Conservation (phyloP, 1,284 basidiomycete species). For the Cryptococcus hybrid region DNA sequence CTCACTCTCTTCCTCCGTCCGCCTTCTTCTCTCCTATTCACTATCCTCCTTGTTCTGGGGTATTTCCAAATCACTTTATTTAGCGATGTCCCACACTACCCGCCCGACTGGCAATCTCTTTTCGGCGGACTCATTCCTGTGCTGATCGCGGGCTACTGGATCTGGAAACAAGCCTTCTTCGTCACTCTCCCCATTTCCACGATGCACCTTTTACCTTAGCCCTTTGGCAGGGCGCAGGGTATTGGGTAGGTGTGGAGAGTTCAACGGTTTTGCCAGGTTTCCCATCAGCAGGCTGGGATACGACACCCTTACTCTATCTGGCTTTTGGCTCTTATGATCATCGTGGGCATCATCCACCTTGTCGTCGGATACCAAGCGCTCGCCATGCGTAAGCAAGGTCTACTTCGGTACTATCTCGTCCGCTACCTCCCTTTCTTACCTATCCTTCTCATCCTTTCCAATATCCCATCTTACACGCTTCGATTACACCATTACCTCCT, state of each 20-base stretch:
- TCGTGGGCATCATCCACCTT: conserved; percentile 31
- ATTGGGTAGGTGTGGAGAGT: conserved; percentile 45
- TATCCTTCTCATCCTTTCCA: conserved; percentile 31
- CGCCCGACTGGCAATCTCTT: conserved; percentile 37
- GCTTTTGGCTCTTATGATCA: conserved; percentile 22
- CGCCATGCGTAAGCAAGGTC: conserved; percentile 30
- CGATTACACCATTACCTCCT: conserved; percentile 44
- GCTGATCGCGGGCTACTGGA: conserved; percentile 37
- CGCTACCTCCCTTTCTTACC: conserved; percentile 42
- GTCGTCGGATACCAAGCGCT: conserved; percentile 34
- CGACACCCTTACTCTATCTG: conserved; percentile 26
- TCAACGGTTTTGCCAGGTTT: conserved; percentile 35
- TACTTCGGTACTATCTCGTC: conserved; percentile 38
- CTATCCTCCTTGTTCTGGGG: conserved; percentile 31
- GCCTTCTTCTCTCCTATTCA: conserved; percentile 22
- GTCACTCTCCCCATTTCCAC: conserved; percentile 30
- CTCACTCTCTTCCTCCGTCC: conserved; percentile 34
- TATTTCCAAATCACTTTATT: conserved; percentile 38
- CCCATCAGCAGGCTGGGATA: conserved; percentile 41
- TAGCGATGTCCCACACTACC: conserved; percentile 23
- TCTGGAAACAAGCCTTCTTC: conserved; percentile 33
- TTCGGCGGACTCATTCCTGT: conserved; percentile 27
- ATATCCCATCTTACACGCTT: conserved; percentile 34
- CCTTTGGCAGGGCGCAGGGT: conserved; percentile 44
- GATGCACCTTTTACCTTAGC: conserved; percentile 33